Evolutionary conservation across 2,329 filamentous ascomycete genomes (phyloP), one percentile per base, ranked within the genome.

Genomic region (Geosmithia flava): DNA sequence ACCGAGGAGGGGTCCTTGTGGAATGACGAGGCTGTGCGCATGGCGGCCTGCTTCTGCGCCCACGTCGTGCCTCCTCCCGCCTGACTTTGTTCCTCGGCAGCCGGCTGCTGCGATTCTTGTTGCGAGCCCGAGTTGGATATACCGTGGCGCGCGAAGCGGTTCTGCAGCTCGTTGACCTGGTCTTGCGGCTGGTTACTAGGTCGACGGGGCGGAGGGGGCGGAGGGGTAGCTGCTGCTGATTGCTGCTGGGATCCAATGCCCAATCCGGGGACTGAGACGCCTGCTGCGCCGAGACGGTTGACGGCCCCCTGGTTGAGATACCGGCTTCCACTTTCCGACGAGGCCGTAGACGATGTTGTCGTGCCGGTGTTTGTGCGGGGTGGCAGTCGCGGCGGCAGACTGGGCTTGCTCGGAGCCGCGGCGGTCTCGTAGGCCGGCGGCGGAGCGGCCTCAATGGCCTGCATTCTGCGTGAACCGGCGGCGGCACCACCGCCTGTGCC

Each of bases 181-280:
- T 3, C 33, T 11, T 37, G 33, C 3, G 33, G 15, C 17, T 49
- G 33, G 48, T 47, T 44, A 49, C 47, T 23, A 47, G 46, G 45
- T 47, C 8, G 54, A 19, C 50, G 53, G 37, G 48, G 55, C 42
- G 55, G 55, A 27, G 60, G 59, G 46, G 56, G 53, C 27, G 56
- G 52, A 5, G 51, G 58, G 50, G 59, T 55, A 40, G 59, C 54
- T 42, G 54, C 50, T 53, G 59, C 45, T 7, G 44, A 7, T 11
- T 7, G 41, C 58, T 61, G 49, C 53, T 59, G 55, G 54, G 58
- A 56, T 49, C 80, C 81, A 51, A 95, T 94, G 5, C 85, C 85
- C 3, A 95, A 69, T 0, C 76, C 84, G 1, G 88, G 83, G 0
- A 95, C 87, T 0, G 82, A 85, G 6, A 95, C 72, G 1, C 89